These are phyloP conservation scores for Agroathelia rolfsii DNA, from an alignment of 1,284 basidiomycete species.

Conservation along the genomic window DNA sequence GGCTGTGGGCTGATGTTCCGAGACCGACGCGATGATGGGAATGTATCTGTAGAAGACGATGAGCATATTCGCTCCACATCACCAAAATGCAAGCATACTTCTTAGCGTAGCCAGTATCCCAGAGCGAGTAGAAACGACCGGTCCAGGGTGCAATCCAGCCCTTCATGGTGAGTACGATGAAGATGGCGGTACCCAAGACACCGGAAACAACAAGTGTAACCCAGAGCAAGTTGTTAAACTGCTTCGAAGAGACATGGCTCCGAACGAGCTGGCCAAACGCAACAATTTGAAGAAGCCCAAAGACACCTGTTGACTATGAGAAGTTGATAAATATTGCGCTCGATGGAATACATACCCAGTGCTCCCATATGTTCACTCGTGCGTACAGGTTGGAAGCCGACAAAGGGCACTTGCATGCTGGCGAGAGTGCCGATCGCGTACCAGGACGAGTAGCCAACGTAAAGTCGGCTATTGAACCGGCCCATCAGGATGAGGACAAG, in stretches of 20 bases:
- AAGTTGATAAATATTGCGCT: constrained; percentile 3
- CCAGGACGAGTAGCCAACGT: constrained; percentile 95
- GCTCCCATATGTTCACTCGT: constrained; percentile 99
- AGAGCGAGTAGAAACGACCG: constrained; percentile 97
- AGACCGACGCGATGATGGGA: constrained; percentile 98
- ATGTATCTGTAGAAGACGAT: constrained; percentile 55
- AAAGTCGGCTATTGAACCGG: constrained; percentile 87
- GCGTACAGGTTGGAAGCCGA: constrained; percentile 96
- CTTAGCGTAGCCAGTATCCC: constrained; percentile 99
- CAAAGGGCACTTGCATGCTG: constrained; percentile 99
- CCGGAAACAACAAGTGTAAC: constrained; percentile 62
- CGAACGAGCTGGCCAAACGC: constrained; percentile 89
- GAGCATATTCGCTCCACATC: constrained; percentile 7
- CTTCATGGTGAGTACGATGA: constrained; percentile 80
- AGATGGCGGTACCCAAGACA: constrained; percentile 61
- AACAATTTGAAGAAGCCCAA: constrained; percentile 93
- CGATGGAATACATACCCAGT: constrained; percentile 45
- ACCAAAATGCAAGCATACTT: constrained; percentile 43
- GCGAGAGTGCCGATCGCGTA: constrained; percentile 95
- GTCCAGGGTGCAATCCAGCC: constrained; percentile 99
- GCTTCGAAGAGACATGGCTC: constrained; percentile 84
- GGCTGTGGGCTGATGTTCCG: constrained; percentile 99
- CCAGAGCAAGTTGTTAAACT: constrained; percentile 81
- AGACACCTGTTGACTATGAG: constrained; percentile 56
- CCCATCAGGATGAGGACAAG: constrained; percentile 94